Conservation (phyloP, 2,329 filamentous ascomycete genomes). For the Arthrobotrys pseudoclavata region DNA sequence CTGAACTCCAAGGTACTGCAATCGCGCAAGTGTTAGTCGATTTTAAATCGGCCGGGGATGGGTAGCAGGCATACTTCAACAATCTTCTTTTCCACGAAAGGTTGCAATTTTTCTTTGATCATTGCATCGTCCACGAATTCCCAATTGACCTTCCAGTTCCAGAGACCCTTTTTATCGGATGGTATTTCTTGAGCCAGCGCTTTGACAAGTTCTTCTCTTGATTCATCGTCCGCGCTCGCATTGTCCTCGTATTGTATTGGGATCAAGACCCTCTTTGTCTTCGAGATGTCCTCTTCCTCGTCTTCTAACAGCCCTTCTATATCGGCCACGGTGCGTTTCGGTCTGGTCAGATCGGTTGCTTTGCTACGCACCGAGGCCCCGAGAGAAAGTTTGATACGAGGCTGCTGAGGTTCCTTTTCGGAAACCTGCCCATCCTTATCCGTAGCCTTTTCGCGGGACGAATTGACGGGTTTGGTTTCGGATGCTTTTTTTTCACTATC, state of each 20-base stretch:
- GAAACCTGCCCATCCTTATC: constrained; percentile 28
- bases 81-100: constrained; percentile 98
- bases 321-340: constrained; percentile 86
- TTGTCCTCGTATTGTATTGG: constrained; percentile 85
- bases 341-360: constrained; percentile 69
- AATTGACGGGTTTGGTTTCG: constrained; percentile 67
- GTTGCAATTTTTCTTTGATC: constrained; percentile 86
- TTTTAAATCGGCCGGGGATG: background rate
- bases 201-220: constrained; percentile 79
- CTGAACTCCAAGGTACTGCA: constrained; percentile 86
- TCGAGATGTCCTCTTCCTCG: constrained; percentile 83
- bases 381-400: constrained; percentile 83
- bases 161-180: constrained; percentile 84
- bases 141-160: constrained; percentile 95
- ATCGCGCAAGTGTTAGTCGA: background rate
- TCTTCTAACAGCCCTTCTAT: constrained; percentile 95
- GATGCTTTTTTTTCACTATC: constrained; percentile 74
- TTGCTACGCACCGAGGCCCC: constrained; percentile 86
- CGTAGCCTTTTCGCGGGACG: constrained; percentile 37
- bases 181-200: constrained; percentile 92
- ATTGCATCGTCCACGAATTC: constrained; percentile 85
- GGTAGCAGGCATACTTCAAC: constrained; percentile 72
- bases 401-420: constrained; percentile 65
- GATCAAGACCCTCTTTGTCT: constrained; percentile 80
- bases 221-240: constrained; percentile 84